phyloP scores from a whole-genome alignment of 805 yeast species.

The Ogataea corticis region DNA sequence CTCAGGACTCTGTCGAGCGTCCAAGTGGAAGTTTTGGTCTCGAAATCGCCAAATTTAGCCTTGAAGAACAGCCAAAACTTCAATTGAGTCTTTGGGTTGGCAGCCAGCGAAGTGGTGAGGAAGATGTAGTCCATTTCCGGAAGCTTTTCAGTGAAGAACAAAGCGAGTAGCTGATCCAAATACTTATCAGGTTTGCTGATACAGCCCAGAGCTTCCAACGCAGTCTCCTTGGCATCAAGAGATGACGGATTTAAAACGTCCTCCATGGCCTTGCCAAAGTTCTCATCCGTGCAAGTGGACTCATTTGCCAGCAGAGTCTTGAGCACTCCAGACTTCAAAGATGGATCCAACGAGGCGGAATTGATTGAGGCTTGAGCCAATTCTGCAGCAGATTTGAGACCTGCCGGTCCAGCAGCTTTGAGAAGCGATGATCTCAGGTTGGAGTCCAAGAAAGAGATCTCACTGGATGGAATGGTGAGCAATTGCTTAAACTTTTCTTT shows the following conservation, averaged over 20 bases:
- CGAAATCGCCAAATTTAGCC: constrained; percentile 46
- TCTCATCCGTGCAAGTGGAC: constrained; percentile 31
- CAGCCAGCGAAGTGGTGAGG: constrained; percentile 47
- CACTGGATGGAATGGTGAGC: constrained; percentile 14
- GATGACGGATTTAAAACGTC: constrained; percentile 53
- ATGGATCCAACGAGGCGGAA: constrained; percentile 33
- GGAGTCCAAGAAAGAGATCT: constrained; percentile 27
- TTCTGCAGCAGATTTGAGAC: constrained; percentile 38
- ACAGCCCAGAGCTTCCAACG: constrained; percentile 55
- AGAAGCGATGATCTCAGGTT: constrained; percentile 42
- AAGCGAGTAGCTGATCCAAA: constrained; percentile 39
- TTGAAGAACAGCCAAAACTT: constrained; percentile 52
- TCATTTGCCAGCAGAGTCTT: constrained; percentile 43
- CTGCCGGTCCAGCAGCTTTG: constrained; percentile 40
- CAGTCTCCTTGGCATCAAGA: constrained; percentile 59
- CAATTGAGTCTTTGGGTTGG: constrained; percentile 44
- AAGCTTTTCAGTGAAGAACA: constrained; percentile 45
- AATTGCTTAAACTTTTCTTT: constrained; percentile 31
- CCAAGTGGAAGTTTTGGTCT: constrained; percentile 40
- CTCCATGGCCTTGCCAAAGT: constrained; percentile 42
- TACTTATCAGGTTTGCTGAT: constrained; percentile 36
- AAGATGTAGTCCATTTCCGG: constrained; percentile 62
- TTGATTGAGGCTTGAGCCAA: constrained; percentile 15
- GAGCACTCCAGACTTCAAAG: constrained; percentile 45
- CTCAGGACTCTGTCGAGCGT: constrained; percentile 37